Conservation (phyloP, 139 green algal genomes). For the Tetradesmus obliquus region DNA sequence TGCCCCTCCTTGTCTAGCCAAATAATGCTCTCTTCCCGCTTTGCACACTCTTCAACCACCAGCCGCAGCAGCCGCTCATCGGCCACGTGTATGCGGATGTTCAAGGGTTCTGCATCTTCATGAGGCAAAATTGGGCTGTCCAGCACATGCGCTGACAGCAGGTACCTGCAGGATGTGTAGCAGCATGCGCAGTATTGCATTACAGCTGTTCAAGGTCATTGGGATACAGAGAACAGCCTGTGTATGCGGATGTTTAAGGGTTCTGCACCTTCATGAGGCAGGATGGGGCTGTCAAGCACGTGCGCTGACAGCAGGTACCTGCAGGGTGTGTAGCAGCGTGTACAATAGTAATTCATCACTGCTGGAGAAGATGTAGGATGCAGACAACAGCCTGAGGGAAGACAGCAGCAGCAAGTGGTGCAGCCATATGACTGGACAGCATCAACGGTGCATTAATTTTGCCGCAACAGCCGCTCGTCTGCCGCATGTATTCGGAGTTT, state of each 20-base stretch:
- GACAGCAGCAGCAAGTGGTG: background rate
- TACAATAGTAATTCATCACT: background rate
- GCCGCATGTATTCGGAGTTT: background rate
- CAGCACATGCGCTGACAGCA: conserved; percentile 4
- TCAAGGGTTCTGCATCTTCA: background rate
- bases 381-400: background rate
- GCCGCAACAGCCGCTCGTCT: conserved; percentile 11
- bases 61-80: conserved; percentile 15
- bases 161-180: background rate
- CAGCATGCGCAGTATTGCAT: background rate
- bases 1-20: conserved; percentile 2
- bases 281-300: conserved; percentile 14
- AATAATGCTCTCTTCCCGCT: conserved; percentile 13
- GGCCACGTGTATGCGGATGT: background rate
- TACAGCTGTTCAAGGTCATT: no score
- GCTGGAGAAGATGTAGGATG: no score
- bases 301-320: background rate
- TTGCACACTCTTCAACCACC: conserved; percentile 17
- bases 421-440: background rate
- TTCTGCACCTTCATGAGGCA: background rate
- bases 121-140: conserved; percentile 1
- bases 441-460: no score
- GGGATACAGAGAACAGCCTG: no score
- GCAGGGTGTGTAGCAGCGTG: background rate
- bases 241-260: background rate